Conservation (phyloP, 2,329 filamentous ascomycete species). For the Ascochyta fabae region DNA sequence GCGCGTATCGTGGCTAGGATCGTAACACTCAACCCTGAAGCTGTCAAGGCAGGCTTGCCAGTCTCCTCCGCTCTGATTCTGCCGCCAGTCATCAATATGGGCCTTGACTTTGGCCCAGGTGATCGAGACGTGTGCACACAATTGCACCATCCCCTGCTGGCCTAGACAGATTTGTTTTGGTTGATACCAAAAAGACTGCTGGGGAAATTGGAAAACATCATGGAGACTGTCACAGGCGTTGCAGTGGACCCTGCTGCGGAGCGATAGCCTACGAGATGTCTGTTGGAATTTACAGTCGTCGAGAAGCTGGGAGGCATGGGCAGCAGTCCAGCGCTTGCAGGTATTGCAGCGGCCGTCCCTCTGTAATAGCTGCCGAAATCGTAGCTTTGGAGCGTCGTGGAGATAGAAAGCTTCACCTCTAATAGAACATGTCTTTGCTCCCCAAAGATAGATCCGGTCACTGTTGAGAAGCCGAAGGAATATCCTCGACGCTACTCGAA, state of each 20-base stretch:
- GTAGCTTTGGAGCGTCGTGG: conserved; percentile 1
- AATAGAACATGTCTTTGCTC: neutral
- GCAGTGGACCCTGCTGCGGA: conserved; percentile 13
- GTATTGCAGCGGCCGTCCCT: conserved; percentile 21
- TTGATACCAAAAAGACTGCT: conserved; percentile 6
- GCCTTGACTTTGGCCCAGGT: conserved; percentile 27
- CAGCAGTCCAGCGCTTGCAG: conserved; percentile 23
- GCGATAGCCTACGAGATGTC: neutral
- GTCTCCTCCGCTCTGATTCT: conserved; percentile 19
- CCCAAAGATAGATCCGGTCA: neutral
- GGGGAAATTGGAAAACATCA: conserved; percentile 19
- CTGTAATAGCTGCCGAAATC: conserved; percentile 20
- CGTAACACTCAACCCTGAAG: conserved; percentile 27
- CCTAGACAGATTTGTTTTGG: conserved; percentile 19
- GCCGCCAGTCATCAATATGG: conserved; percentile 24
- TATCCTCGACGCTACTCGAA: conserved; percentile 19
- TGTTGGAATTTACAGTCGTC: conserved; percentile 11
- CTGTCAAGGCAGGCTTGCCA: conserved; percentile 23
- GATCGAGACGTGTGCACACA: conserved; percentile 26
- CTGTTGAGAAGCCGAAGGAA: conserved; percentile 19
- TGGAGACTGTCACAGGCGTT: conserved; percentile 18
- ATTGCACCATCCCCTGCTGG: conserved; percentile 24
- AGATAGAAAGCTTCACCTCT: conserved; percentile 3
- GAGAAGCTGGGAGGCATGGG: conserved; percentile 5
- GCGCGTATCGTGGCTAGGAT: conserved; percentile 28